Evolutionary conservation across 2,329 filamentous ascomycete genomes (phyloP).

Genomic region (Graphilbum sp.): DNA sequence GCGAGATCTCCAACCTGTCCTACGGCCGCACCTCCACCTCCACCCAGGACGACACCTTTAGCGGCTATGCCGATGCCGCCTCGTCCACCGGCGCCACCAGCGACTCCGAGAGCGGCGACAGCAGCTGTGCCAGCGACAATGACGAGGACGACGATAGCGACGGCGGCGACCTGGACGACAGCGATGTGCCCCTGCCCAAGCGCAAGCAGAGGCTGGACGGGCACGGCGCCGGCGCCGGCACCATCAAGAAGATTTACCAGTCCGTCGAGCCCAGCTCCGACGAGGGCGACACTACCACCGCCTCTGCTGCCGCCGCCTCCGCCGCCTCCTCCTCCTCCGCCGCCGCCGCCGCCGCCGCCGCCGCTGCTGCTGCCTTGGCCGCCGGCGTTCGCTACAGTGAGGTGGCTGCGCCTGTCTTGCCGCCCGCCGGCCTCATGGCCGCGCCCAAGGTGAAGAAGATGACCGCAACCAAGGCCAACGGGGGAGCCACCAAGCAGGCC

Average conservation of each 20-base stretch:
- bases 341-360: constrained; percentile 43
- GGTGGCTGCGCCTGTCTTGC: background rate
- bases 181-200: constrained; percentile 24
- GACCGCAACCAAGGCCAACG: constrained; percentile 21
- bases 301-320: constrained; percentile 29
- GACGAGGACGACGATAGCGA: constrained; percentile 38
- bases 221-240: constrained; percentile 21
- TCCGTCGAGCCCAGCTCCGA: constrained; percentile 28
- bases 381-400: constrained; percentile 10
- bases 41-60: constrained; percentile 84
- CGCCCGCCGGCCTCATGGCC: constrained; percentile 14
- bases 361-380: constrained; percentile 29
- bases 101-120: constrained; percentile 54
- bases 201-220: constrained; percentile 40
- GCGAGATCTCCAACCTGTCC: constrained; percentile 84
- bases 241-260: constrained; percentile 31
- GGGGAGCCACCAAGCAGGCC: constrained; percentile 9
- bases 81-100: constrained; percentile 78
- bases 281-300: constrained; percentile 42
- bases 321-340: too few species aligned
- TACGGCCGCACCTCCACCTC: constrained; percentile 87
- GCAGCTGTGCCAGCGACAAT: constrained; percentile 22
- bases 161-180: background rate
- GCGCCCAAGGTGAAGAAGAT: constrained; percentile 24
- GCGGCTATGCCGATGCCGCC: constrained; percentile 68